phyloP scores from a whole-genome alignment of 495 filamentous ascomycete genomes.

The Xylaria venustula region DNA sequence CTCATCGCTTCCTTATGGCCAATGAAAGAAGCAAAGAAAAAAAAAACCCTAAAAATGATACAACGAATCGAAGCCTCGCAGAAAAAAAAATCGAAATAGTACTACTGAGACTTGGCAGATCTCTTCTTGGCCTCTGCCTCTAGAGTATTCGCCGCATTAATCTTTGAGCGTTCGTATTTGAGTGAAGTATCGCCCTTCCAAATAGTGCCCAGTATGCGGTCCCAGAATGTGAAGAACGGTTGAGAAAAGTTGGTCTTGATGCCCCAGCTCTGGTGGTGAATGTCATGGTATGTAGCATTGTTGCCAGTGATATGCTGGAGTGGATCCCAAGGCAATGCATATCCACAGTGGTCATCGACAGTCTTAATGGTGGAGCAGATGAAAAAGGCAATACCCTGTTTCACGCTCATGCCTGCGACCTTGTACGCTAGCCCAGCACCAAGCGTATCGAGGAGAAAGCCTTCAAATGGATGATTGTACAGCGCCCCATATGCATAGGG shows the following conservation, averaged over 20 bases:
- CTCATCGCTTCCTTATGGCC: constrained; percentile 6
- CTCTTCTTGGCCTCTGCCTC: constrained; percentile 36
- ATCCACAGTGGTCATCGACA: constrained; percentile 96
- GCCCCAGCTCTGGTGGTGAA: constrained; percentile 98
- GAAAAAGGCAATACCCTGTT: constrained; percentile 85
- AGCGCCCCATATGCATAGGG: constrained; percentile 96
- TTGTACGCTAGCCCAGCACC: constrained; percentile 83
- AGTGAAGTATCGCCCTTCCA: constrained; percentile 61
- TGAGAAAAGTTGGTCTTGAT: constrained; percentile 82
- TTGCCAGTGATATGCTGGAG: constrained; percentile 87
- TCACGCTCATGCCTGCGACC: constrained; percentile 68
- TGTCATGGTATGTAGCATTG: constrained; percentile 93
- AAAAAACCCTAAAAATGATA: constrained; percentile 28
- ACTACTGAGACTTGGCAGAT: constrained; percentile 29
- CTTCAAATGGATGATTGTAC: constrained; percentile 94
- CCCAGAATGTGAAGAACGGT: constrained; percentile 88
- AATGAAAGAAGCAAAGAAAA: constrained; percentile 15
- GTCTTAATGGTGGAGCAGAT: constrained; percentile 85
- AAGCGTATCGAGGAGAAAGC: constrained; percentile 86
- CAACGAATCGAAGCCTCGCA: constrained; percentile 26
- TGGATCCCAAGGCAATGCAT: constrained; percentile 91
- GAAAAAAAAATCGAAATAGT: background rate
- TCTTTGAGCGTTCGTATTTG: constrained; percentile 43
- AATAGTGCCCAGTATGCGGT: constrained; percentile 66
- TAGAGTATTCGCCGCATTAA: constrained; percentile 24